A percentile compares a stretch with the other conserved stretches of the same genome.
Conservation (phyloP, 2,329 filamentous ascomycete genomes). For the Trichoderma endophyticum region DNA sequence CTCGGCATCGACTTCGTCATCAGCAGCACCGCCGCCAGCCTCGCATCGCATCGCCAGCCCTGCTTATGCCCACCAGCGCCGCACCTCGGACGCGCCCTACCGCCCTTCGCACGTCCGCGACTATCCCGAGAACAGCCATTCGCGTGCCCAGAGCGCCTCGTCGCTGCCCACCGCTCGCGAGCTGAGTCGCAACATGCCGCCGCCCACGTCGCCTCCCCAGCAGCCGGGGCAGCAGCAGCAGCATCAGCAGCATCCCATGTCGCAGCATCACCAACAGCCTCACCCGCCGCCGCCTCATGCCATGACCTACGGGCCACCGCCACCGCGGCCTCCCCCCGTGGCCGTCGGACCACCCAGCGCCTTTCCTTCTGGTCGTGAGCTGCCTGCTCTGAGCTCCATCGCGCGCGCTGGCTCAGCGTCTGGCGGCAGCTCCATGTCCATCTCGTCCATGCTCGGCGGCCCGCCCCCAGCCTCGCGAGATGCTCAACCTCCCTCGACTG, state of each 20-base stretch:
- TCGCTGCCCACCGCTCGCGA: conserved; percentile 40
- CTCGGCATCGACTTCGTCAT: conserved; percentile 22
- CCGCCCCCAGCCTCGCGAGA: conserved; percentile 45
- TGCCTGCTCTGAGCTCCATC: conserved; percentile 51
- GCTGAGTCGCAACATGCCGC: conserved; percentile 45
- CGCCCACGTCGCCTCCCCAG: conserved; percentile 41
- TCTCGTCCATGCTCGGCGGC: conserved; percentile 58
- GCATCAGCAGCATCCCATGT: conserved; percentile 27
- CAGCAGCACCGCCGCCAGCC: conserved; percentile 20
- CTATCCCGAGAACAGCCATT: conserved; percentile 35
- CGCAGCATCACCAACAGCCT: conserved; percentile 27
- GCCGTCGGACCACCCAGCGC: conserved; percentile 43
- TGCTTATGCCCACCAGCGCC: conserved; percentile 36
- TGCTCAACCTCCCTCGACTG: conserved; percentile 32
- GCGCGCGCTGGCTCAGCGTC: conserved; percentile 42
- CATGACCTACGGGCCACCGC: conserved; percentile 44
- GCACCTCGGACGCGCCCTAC: conserved; percentile 44
- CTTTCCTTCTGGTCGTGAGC: conserved; percentile 49
- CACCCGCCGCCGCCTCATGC: conserved; percentile 31
- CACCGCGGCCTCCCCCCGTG: conserved; percentile 43
- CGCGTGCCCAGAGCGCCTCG: conserved; percentile 43
- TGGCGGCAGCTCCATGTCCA: conserved; percentile 56
- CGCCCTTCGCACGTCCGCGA: conserved; percentile 29
- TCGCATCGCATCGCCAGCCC: conserved; percentile 19
- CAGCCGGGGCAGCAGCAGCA: conserved; percentile 31